Evolutionary conservation across 176 grass and related monocot species (phyloP), one percentile per base, ranked within the genome.

Genomic region (Avena atlantica): DNA sequence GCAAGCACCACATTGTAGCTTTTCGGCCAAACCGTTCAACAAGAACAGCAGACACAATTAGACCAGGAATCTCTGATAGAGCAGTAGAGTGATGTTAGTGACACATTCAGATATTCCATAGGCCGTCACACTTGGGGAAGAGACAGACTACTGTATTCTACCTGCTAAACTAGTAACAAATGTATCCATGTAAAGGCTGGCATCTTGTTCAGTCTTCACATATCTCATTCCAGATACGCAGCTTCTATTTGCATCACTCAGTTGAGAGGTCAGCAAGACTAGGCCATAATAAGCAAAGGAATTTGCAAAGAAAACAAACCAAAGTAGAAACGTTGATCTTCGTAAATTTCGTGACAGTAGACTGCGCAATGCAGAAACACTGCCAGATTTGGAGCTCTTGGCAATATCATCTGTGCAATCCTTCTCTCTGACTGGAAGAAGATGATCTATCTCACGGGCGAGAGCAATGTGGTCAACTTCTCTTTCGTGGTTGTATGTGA

Each of bases 251-350:
- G 70, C 83, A 85, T 86, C 81, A 51, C 57, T 91, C 37, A 97
- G 73, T 57, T 95, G 87, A 10, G 95, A 72, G 14, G 91, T 91
- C n/a, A 97, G 83, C 87, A 97, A 86, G 56, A 95, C 89, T 59
- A 97, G 25, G 15, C 93, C 95, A 71, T 95, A 97, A 80, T 97
- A 97, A 74, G 87, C 91, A 71, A 97, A 97, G 31, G 95, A 90
- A 90, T 95, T 95, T 49, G 92, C 91, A 5, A 72, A 97, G 89
- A 83, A 97, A 86, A 85, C 85, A 40, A 95, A 89, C 95, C 93
- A 97, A n/a, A 95, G 86, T 60, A 97, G 87, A 76, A 97, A 89
- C 66, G 95, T 97, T 58, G 91, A 82, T 90, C 76, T 95, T 27
- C 87, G 25, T 69, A 95, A 47, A 42, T 93, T 90, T 9, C 65